A percentile compares a stretch with the other conserved stretches of the same genome.
These are phyloP conservation scores for Tolypocladium inflatum DNA, from an alignment of 2,329 filamentous ascomycete species.

Conservation along the genomic window DNA sequence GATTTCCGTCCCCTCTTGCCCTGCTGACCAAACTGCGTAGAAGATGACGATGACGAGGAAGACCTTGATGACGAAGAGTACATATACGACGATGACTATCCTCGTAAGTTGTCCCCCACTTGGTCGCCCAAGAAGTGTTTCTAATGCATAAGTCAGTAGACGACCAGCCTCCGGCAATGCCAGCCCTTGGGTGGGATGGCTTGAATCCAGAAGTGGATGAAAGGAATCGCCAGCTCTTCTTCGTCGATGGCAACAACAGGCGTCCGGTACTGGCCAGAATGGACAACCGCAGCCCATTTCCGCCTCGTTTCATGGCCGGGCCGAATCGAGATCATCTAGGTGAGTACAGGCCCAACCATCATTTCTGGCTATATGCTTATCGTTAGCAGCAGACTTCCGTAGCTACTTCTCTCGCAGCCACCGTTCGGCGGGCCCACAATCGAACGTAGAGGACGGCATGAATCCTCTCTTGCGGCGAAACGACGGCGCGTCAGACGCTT, in stretches of 20 bases:
- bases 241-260: slow-evolving; percentile 41
- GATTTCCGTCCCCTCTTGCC: not conserved
- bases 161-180: slow-evolving; percentile 26
- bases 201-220: slow-evolving; percentile 41
- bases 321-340: slow-evolving; percentile 45
- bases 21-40: slow-evolving; percentile 10
- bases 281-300: slow-evolving; percentile 49
- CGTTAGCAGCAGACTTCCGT: slow-evolving; percentile 31
- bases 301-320: slow-evolving; percentile 41
- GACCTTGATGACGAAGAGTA: slow-evolving; percentile 61
- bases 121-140: not conserved
- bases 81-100: slow-evolving; percentile 50
- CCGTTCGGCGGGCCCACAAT: slow-evolving; percentile 41
- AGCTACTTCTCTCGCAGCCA: slow-evolving; percentile 42
- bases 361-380: not conserved
- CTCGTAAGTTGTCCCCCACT: slow-evolving; percentile 32
- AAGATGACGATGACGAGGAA: slow-evolving; percentile 56
- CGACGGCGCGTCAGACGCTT: slow-evolving; percentile 31
- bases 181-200: slow-evolving; percentile 48
- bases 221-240: slow-evolving; percentile 33
- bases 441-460: slow-evolving; percentile 65
- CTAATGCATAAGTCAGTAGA: not conserved
- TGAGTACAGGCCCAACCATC: slow-evolving; percentile 15
- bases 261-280: slow-evolving; percentile 22
- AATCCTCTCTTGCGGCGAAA: slow-evolving; percentile 76